Evolutionary conservation across 2,329 filamentous ascomycete species (phyloP), one percentile per base, ranked within the genome.

Genomic region (Scytalidium sp.): DNA sequence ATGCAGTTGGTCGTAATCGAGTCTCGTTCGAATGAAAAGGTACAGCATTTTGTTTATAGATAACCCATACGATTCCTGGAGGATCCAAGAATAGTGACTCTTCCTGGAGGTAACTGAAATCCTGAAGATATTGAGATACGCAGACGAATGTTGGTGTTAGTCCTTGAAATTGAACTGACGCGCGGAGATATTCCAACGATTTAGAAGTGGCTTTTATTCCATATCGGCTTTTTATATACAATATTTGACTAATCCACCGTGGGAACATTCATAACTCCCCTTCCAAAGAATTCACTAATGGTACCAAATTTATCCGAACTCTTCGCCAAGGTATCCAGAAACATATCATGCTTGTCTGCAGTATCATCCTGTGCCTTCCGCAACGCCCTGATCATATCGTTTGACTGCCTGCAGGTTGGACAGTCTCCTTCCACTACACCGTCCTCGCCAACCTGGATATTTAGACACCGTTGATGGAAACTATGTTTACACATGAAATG

Each of bases 401-500:
- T 97, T 53, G 89, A 85, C 19, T 83, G 78, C 21, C 88, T 84
- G 62, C 94, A 99, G 27, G 90, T 79, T 9, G 93, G 91, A 65
- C 94, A 99, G 68, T 97, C 91, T 0, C 85, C 79, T 36, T 82
- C 75, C 9, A 81, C 76, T 46, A 85, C 84, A 10, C 75, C 74
- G 19, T 80, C 76, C 36, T 63, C 58, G 13, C 52, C 58, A 19
- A 57, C 55, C 53, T 63, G 57, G 4, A 76, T 74, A 64, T 89
- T 88, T 40, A 99, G 73, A 68, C 93, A 99, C 42, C 89, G 80
- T 71, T 96, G 90, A 66, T 99, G 94, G 75, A 97, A 99, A 53
- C 87, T 92, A 67, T 99, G 94, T 67, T 96, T 96, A 74, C 94
- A 99, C 55, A 99, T 71, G 67, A 99, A 99, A 66, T 99, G 94